Percentiles rank a stretch among this genome's conserved stretches.
Conservation (phyloP, 1,139 yeast species). For the Suhomyces choctaworum region DNA sequence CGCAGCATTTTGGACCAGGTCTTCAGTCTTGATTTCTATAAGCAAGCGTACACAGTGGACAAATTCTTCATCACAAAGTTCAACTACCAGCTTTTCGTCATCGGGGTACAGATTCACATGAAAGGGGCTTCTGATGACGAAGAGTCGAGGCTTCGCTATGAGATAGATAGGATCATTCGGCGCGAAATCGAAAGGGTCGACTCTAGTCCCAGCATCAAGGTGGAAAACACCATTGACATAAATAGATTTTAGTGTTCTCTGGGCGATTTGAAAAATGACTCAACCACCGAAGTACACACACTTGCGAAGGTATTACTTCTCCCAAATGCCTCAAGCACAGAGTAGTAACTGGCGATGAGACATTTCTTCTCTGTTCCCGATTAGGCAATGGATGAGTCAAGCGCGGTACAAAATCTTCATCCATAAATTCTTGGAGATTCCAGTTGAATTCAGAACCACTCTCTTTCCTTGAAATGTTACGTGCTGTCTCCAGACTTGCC, state of each 20-base stretch:
- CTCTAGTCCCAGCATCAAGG: slow-evolving; percentile 29
- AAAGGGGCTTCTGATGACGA: slow-evolving; percentile 72
- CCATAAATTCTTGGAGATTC: background rate
- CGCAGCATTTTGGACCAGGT: slow-evolving; percentile 39
- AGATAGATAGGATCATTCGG: slow-evolving; percentile 50
- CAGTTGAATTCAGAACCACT: background rate
- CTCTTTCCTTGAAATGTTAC: slow-evolving; percentile 13
- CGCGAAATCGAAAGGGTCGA: slow-evolving; percentile 27
- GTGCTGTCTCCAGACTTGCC: slow-evolving; percentile 8
- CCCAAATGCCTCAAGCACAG: too few species aligned
- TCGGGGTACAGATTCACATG: slow-evolving; percentile 57
- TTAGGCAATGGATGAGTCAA: slow-evolving; percentile 35
- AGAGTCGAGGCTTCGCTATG: slow-evolving; percentile 56
- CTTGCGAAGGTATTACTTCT: too few species aligned
- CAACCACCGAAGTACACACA: too few species aligned
- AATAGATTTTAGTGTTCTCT: slow-evolving; percentile 37
- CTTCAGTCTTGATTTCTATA: slow-evolving; percentile 49
- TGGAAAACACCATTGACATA: slow-evolving; percentile 66
- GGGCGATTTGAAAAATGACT: background rate
- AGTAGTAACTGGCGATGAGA: too few species aligned
- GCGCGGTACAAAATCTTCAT: slow-evolving; percentile 37
- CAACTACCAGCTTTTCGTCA: slow-evolving; percentile 57
- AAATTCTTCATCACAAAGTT: slow-evolving; percentile 59
- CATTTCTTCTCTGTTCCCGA: slow-evolving; percentile 21
- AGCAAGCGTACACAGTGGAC: slow-evolving; percentile 47